These are phyloP conservation scores for Angomonas ambiguus DNA, from an alignment of 208 protist genomes.

Conservation along the genomic window DNA sequence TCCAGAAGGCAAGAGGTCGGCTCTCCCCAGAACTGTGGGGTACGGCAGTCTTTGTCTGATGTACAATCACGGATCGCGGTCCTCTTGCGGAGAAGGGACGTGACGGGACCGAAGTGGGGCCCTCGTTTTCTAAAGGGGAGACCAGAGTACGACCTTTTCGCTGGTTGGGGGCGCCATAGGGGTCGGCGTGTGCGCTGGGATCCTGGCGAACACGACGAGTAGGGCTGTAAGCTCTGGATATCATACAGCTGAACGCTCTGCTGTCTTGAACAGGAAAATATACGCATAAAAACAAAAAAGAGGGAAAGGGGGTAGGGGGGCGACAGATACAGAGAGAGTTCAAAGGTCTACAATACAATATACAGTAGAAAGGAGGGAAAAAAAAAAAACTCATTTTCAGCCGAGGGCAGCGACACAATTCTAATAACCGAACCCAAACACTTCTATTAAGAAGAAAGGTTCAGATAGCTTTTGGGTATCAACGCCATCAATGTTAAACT, in stretches of 20 bases:
- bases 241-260: not conserved
- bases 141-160: not conserved
- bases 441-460: slow-evolving; percentile 67
- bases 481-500: slow-evolving; percentile 60
- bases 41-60: not conserved
- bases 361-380: not conserved
- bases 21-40: not conserved
- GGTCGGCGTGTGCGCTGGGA: not conserved
- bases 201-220: not conserved
- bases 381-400: not conserved
- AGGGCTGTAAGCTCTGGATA: not conserved
- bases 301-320: no score
- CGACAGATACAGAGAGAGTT: no score
- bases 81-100: not conserved
- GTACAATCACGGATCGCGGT: not conserved
- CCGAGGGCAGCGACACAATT: not conserved
- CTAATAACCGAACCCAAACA: slow-evolving; percentile 67
- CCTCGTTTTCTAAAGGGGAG: slow-evolving; percentile 4
- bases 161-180: not conserved
- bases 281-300: no score
- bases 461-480: slow-evolving; percentile 38
- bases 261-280: not conserved
- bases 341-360: slow-evolving; percentile 1
- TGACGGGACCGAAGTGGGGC: not conserved
- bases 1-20: not conserved